Evolutionary conservation across 208 protist species (phyloP).

Genomic region (Acanthamoeba quina): DNA sequence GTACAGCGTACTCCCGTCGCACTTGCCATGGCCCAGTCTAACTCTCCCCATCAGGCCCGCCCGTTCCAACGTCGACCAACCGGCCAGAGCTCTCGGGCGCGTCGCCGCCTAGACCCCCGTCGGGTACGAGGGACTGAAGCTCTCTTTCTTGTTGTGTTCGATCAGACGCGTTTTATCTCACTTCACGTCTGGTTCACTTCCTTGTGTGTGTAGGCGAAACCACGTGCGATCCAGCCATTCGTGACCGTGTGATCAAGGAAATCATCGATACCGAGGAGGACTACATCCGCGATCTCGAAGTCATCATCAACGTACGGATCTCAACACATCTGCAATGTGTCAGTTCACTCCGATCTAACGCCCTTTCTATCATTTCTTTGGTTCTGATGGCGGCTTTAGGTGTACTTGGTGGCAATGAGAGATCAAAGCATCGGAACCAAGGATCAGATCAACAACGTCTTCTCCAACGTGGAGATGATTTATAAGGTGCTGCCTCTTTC

Average conservation of each 20-base stretch:
- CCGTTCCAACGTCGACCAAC: background rate
- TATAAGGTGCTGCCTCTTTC: conserved; percentile 9
- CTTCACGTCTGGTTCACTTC: background rate
- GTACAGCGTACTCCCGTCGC: background rate
- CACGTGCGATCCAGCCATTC: conserved; percentile 6
- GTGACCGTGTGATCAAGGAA: conserved; percentile 70
- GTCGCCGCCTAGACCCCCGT: background rate
- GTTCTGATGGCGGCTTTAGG: background rate
- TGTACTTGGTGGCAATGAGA: conserved; percentile 4
- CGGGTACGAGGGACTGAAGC: background rate
- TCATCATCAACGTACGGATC: conserved; percentile 62
- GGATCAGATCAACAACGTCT: conserved; percentile 73
- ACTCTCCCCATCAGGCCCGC: background rate
- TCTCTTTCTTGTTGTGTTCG: background rate
- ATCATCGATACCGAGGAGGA: conserved; percentile 76
- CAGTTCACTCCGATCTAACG: background rate
- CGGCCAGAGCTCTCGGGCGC: conserved; percentile 21
- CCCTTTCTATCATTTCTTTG: too few species aligned
- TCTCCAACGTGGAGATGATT: conserved; percentile 75
- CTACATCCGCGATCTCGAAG: conserved; percentile 74
- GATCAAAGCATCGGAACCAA: conserved; percentile 12
- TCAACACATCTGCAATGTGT: background rate
- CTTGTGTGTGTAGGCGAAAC: background rate
- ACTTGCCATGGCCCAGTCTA: too few species aligned
- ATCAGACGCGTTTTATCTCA: background rate